Conservation (phyloP, 164 flowering plant species). For the Piper betle region DNA sequence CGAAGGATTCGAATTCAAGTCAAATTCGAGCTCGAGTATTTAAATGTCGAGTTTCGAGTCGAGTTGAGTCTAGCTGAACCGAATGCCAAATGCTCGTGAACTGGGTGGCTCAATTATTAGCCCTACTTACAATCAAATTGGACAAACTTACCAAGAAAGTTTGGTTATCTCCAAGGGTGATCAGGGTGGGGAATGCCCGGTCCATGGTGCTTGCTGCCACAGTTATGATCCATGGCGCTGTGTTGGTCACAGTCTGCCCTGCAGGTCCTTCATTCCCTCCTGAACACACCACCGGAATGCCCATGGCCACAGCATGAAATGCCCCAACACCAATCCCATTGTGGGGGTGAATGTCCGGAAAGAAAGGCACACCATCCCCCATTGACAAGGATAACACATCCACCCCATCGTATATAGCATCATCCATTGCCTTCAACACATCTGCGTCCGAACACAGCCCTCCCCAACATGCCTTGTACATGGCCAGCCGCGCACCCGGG, state of each 20-base stretch:
- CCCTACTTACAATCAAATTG: background rate
- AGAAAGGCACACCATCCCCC: slow-evolving; percentile 4
- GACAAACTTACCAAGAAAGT: background rate
- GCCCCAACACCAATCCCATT: slow-evolving; percentile 11
- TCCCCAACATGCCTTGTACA: slow-evolving; percentile 16
- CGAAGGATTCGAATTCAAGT: too few species aligned
- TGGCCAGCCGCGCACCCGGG: slow-evolving; percentile 14
- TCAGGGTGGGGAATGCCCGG: slow-evolving; percentile 14
- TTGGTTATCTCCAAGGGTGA: slow-evolving; percentile 14
- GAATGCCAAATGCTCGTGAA: too few species aligned
- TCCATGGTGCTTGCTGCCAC: slow-evolving; percentile 21
- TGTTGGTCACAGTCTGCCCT: slow-evolving; percentile 13
- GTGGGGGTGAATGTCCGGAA: slow-evolving; percentile 3
- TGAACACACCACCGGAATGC: slow-evolving; percentile 16
- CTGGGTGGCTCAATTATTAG: too few species aligned
- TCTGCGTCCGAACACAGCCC: slow-evolving; percentile 6
- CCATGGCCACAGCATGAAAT: slow-evolving; percentile 18
- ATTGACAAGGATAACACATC: slow-evolving; percentile 15
- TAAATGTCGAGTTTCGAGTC: too few species aligned
- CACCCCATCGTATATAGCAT: slow-evolving; percentile 20
- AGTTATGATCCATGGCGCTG: slow-evolving; percentile 18
- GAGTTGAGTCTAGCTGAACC: too few species aligned
- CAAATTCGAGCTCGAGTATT: too few species aligned
- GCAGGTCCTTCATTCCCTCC: slow-evolving; percentile 18
- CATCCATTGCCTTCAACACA: slow-evolving; percentile 15